phyloP scores from a whole-genome alignment of 169 alveolate species.

The Plasmodium billcollinsi region DNA sequence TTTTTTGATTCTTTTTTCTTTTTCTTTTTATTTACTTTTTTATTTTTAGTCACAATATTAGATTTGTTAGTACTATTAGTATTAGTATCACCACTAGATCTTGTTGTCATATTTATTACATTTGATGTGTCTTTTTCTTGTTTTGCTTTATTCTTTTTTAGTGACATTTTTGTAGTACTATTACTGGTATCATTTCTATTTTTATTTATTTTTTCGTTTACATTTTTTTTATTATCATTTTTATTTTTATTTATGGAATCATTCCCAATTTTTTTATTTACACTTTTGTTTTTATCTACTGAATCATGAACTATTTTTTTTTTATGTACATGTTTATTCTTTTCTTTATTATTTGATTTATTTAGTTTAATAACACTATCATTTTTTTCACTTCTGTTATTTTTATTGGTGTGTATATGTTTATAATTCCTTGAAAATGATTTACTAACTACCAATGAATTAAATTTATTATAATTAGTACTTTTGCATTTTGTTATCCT shows the following conservation, averaged over 20 bases:
- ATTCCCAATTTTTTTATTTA: not conserved
- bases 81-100: no score
- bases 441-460: conserved; percentile 52
- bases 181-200: conserved; percentile 10
- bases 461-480: conserved; percentile 41
- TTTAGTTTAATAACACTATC: not conserved
- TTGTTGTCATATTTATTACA: no score
- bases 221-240: conserved; percentile 13
- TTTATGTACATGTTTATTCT: not conserved
- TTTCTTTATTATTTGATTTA: not conserved
- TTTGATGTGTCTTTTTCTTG: conserved; percentile 10
- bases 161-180: conserved; percentile 15
- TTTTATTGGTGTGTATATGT: not conserved
- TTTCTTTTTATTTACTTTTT: conserved; percentile 40
- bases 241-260: conserved; percentile 6
- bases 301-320: no score
- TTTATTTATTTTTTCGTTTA: not conserved
- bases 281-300: no score
- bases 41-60: conserved; percentile 15
- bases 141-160: conserved; percentile 25
- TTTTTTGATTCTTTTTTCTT: conserved; percentile 15
- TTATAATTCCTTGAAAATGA: conserved; percentile 30
- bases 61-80: not conserved
- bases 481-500: conserved; percentile 72
- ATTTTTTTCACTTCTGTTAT: not conserved